phyloP scores from a whole-genome alignment of 2,329 filamentous ascomycete species.

The Lachnellula subtilissima region DNA sequence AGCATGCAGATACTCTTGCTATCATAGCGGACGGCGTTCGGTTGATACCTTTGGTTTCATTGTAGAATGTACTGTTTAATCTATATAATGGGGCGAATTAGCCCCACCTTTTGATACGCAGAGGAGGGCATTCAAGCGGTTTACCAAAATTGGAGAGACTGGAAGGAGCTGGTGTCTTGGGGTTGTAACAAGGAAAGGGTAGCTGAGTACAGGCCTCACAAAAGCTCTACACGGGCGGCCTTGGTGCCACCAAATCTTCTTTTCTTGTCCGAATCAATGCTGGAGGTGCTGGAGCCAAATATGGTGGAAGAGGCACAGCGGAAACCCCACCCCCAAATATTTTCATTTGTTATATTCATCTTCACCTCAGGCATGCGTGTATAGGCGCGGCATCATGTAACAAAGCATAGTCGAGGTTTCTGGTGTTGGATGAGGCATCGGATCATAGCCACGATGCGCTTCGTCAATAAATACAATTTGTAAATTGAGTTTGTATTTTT shows the following conservation, averaged over 20 bases:
- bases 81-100: constrained; percentile 33
- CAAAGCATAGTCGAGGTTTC: constrained; percentile 20
- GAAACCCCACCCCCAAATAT: constrained; percentile 3
- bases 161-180: constrained; percentile 5
- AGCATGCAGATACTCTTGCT: constrained; percentile 32
- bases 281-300: background rate
- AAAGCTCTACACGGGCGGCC: constrained; percentile 14
- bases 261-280: constrained; percentile 16
- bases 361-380: constrained; percentile 24
- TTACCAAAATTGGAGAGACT: constrained; percentile 18
- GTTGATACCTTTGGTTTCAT: constrained; percentile 35
- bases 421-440: constrained; percentile 5
- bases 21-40: constrained; percentile 36
- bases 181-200: constrained; percentile 4
- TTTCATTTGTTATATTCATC: constrained; percentile 28
- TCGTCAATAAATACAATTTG: constrained; percentile 3
- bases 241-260: constrained; percentile 17
- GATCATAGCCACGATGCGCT: constrained; percentile 15
- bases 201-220: constrained; percentile 11
- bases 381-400: constrained; percentile 22
- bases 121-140: constrained; percentile 16
- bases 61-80: constrained; percentile 37
- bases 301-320: constrained; percentile 1
- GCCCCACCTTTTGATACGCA: constrained; percentile 15
- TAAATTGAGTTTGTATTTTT: background rate